Conservation (phyloP, 768 basidiomycete genomes). For the Xerocomus potaroensis region DNA sequence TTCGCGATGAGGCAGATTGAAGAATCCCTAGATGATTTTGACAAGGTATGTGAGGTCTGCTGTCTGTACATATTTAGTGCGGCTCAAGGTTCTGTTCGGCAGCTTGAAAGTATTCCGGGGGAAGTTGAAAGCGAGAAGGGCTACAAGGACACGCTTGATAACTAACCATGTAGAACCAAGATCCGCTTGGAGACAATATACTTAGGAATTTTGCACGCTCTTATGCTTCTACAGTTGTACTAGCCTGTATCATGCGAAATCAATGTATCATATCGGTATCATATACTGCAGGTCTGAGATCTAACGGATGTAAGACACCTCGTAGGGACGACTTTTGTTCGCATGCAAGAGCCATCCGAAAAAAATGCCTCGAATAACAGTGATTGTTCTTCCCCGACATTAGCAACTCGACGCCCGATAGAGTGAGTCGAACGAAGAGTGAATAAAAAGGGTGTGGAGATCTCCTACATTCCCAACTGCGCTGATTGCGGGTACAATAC, state of each 20-base stretch:
- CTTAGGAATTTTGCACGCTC: no score
- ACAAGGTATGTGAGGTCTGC: slow-evolving; percentile 48
- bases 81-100: neutral
- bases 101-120: slow-evolving; percentile 61
- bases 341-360: slow-evolving; percentile 43
- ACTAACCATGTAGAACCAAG: slow-evolving; percentile 5
- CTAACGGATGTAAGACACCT: slow-evolving; percentile 47
- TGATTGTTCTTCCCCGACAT: slow-evolving; percentile 43
- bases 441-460: slow-evolving; percentile 38
- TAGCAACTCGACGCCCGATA: slow-evolving; percentile 51
- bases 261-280: slow-evolving; percentile 8
- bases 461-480: neutral
- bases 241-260: no score
- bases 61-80: neutral
- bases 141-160: slow-evolving; percentile 36
- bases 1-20: slow-evolving; percentile 74
- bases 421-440: slow-evolving; percentile 40
- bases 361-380: slow-evolving; percentile 39
- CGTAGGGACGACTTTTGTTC: slow-evolving; percentile 55
- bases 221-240: slow-evolving; percentile 1
- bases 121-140: slow-evolving; percentile 60
- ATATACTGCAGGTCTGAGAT: no score
- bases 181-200: no score
- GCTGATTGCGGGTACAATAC: no score
- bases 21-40: slow-evolving; percentile 75